A percentile compares a stretch with the other conserved stretches of the same genome.
Conservation (phyloP, 2,329 filamentous ascomycete species). For the Sporothrix pallida region DNA sequence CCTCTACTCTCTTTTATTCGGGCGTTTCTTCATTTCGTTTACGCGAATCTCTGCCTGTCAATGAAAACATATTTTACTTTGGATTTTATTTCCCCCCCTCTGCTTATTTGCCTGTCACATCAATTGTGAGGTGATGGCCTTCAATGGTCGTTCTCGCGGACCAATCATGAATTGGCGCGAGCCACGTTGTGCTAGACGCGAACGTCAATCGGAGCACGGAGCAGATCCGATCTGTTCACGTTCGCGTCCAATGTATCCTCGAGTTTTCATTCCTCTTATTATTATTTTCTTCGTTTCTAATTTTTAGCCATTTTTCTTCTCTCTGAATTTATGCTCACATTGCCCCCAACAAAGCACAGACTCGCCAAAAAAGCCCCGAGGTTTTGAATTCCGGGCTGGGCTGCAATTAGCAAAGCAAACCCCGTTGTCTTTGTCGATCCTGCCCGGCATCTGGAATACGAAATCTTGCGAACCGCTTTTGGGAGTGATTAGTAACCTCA, state of each 20-base stretch:
- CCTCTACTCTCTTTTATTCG: background rate
- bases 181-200: slow-evolving; percentile 9
- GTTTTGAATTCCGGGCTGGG: too few species aligned
- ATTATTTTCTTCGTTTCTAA: background rate
- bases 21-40: background rate
- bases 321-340: too few species aligned
- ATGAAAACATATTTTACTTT: background rate
- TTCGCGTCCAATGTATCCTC: background rate
- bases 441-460: background rate
- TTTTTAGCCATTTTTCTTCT: too few species aligned
- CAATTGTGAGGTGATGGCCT: too few species aligned
- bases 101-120: background rate
- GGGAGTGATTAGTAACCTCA: background rate
- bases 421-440: background rate
- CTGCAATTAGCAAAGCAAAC: too few species aligned
- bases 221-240: background rate
- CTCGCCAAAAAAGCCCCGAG: too few species aligned
- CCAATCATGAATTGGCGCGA: slow-evolving; percentile 23
- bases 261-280: background rate
- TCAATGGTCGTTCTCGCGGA: background rate
- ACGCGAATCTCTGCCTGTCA: background rate
- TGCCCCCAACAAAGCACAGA: too few species aligned
- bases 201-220: background rate
- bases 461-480: too few species aligned
- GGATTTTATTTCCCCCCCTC: too few species aligned